These are phyloP conservation scores for Penicillium canescens DNA, from an alignment of 495 filamentous ascomycete genomes.

Conservation along the genomic window DNA sequence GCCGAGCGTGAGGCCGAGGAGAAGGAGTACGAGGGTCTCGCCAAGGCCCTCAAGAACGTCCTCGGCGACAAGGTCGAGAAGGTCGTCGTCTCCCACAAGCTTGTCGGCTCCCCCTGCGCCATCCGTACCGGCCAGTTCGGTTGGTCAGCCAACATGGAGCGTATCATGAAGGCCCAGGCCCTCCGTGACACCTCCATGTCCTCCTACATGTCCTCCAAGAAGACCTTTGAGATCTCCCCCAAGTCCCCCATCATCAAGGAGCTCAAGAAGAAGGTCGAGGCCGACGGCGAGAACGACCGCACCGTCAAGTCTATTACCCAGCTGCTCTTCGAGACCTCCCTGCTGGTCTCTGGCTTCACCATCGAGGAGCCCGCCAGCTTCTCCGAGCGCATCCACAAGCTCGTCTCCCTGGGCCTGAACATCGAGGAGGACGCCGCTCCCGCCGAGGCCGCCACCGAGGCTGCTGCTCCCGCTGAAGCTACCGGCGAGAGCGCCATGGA, in stretches of 20 bases:
- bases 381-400: conserved; percentile 98
- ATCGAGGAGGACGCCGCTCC: conserved; percentile 88
- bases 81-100: conserved; percentile 98
- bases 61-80: conserved; percentile 99
- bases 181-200: conserved; percentile 99
- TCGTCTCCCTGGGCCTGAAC: conserved; percentile 93
- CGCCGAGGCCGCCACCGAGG: conserved; percentile 60
- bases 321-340: conserved; percentile 97
- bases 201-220: conserved; percentile 99
- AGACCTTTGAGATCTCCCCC: conserved; percentile 99
- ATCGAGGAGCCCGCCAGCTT: conserved; percentile 98
- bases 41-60: conserved; percentile 97
- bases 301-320: conserved; percentile 98
- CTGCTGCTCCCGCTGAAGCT: conserved; percentile 58
- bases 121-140: conserved; percentile 99
- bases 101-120: conserved; percentile 91
- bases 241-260: conserved; percentile 97
- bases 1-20: conserved; percentile 90
- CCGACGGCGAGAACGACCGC: conserved; percentile 95
- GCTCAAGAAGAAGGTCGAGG: conserved; percentile 97
- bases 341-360: conserved; percentile 97
- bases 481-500: conserved; percentile 70
- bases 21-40: conserved; percentile 93
- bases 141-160: conserved; percentile 99
- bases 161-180: conserved; percentile 99